Evolutionary conservation across 768 basidiomycete species (phyloP), one percentile per base, ranked within the genome.

Genomic region (Mycena olivaceomarginata): DNA sequence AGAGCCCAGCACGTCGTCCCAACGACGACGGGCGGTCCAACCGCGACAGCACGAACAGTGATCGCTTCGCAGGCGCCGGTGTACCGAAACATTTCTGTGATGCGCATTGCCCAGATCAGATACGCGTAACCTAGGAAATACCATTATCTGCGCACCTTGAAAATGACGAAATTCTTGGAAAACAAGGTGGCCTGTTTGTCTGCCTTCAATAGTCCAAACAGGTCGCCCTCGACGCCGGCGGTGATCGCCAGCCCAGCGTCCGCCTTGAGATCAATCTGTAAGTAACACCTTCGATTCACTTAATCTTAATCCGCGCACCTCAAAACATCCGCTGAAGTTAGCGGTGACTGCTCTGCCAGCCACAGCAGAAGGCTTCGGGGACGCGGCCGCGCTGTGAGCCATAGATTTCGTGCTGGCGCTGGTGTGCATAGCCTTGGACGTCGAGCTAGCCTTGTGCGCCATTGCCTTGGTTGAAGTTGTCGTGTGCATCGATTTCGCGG

Each of bases 171-270:
- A 40, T 84, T 78, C 69, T 84, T 84, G 70, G 62, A 82, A 78
- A 86, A 85, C 51, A 88, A 80, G 10, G 82, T 70, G 5, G 5
- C 22, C 9, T 53, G 10, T 1, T 84, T 85, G 31, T 63, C 80
- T 25, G 75, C 73, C 70, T 86, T 82, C 80, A 89, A 89, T 0
- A 90, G 72, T 3, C 83, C 83, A 70, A 89, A 89, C 81, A 90
- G 88, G 31, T 78, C 77, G 4, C 82, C 87, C 60, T 85, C 79
- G 5, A 88, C 89, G 5, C 88, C 88, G 18, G 85, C 87, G 67
- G 86, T 88, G 53, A 88, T 86, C 64, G 82, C 82, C 41, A 90
- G 63, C 2, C 83, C 86, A 11, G 83, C 86, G 41, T 79, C 79
- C 22, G 87, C 80, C 65, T 68, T 16, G 11, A 45, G 10, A 25